phyloP scores from a whole-genome alignment of 140 eudicot species.

The Flaveria floridana region DNA sequence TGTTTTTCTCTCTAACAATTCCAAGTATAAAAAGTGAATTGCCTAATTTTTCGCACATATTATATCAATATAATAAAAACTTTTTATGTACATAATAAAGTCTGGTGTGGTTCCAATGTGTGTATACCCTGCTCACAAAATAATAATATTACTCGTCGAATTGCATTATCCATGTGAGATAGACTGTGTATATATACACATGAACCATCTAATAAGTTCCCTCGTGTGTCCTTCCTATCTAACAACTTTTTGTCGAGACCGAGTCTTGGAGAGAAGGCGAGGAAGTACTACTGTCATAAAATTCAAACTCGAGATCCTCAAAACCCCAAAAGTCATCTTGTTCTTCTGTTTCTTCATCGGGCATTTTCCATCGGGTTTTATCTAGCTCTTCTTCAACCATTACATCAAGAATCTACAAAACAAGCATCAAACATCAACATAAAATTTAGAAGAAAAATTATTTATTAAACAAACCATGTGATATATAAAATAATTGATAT shows the following conservation, averaged over 20 bases:
- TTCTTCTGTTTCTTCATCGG: constrained; percentile 63
- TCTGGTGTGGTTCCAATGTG: constrained; percentile 17
- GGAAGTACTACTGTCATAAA: constrained; percentile 38
- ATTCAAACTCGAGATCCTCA: constrained; percentile 81
- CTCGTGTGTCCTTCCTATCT: constrained; percentile 12
- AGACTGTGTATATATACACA: constrained; percentile 33
- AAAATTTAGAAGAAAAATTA: neutral
- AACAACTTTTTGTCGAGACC: constrained; percentile 46
- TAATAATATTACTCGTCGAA: constrained; percentile 4
- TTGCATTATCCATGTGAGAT: constrained; percentile 23
- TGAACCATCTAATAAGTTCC: constrained; percentile 31
- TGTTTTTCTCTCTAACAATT: neutral
- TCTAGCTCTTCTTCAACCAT: constrained; percentile 59
- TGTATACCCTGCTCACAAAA: constrained; percentile 30
- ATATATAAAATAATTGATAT: neutral
- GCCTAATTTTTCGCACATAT: constrained; percentile 22
- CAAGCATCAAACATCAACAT: neutral
- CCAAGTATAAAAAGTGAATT: neutral
- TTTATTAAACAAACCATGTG: neutral
- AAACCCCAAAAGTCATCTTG: constrained; percentile 75
- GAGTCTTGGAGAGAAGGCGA: constrained; percentile 53
- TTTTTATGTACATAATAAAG: constrained; percentile 25
- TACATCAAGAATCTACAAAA: constrained; percentile 66
- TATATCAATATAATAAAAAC: constrained; percentile 13
- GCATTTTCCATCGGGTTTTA: constrained; percentile 69